Evolutionary conservation across 2,329 filamentous ascomycete genomes (phyloP).

Genomic region (Fusarium albosuccineum): DNA sequence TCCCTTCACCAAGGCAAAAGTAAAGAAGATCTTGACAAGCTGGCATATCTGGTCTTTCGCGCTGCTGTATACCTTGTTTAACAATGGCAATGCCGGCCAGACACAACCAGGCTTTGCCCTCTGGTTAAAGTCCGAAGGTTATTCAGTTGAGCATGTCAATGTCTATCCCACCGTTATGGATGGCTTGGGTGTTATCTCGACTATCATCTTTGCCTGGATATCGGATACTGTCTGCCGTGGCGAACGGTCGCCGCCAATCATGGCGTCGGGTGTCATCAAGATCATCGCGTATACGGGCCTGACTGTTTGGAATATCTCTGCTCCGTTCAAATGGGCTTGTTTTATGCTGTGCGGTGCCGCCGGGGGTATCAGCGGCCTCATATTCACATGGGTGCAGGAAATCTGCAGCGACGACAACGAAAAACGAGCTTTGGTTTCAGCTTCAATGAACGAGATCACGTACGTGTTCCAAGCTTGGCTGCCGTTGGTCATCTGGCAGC

Average conservation of each 20-base stretch:
- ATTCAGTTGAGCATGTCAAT: constrained; percentile 59
- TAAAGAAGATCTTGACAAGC: constrained; percentile 71
- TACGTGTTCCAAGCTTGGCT: constrained; percentile 80
- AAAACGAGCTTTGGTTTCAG: constrained; percentile 75
- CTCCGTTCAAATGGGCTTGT: constrained; percentile 72
- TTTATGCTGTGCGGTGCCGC: constrained; percentile 69
- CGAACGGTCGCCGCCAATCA: constrained; percentile 72
- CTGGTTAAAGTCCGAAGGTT: constrained; percentile 61
- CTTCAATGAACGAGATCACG: constrained; percentile 77
- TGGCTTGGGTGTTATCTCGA: constrained; percentile 67
- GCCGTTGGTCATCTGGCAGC: constrained; percentile 75
- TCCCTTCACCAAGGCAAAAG: constrained; percentile 60
- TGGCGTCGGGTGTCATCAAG: constrained; percentile 64
- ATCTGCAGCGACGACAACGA: constrained; percentile 68
- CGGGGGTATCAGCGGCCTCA: constrained; percentile 60
- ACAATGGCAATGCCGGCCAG: constrained; percentile 64
- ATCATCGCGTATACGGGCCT: constrained; percentile 57
- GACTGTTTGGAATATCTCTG: constrained; percentile 60
- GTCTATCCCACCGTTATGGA: constrained; percentile 71
- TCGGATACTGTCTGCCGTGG: constrained; percentile 72
- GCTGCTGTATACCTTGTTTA: constrained; percentile 73
- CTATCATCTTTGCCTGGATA: constrained; percentile 74
- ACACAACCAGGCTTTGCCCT: constrained; percentile 68
- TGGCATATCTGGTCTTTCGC: constrained; percentile 75
- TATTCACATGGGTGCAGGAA: constrained; percentile 65